Base-by-base conservation (phyloP, 1,284 basidiomycete genomes). In the Kwoniella shivajii region DNA sequence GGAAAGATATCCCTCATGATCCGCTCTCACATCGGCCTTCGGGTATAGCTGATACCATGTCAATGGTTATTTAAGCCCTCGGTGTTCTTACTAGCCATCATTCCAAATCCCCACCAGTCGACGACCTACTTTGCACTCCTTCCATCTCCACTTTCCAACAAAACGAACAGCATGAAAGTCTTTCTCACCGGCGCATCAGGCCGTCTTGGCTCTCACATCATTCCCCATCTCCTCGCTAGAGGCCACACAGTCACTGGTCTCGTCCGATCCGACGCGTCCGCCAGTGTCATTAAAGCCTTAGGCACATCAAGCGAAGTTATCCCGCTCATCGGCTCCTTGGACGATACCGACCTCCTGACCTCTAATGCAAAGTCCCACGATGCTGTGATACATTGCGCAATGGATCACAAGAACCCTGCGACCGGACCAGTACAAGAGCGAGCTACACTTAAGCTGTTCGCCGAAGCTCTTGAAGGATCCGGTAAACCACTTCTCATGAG, bases 181-280 rank as follows among this genome's bases (percentile, higher is more conserved):
- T 70, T 73, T 43, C 41, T 71, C 47, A 72, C 71, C 16, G 67
- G 71, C 30, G 71, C 61, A 11, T 55, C 63, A 1, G 72, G 72
- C 13, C 62, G 47, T 18, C 54, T 69, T 43, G 73, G 72, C 24
- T 34, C 55, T 2, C 43, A 47, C 18, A 34, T 73, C 44, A 44
- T 60, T 41, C 37, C 51, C 9, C 38, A 63, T 3, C 67, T 75
- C 37, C 18, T 67, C 39, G 30, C 54, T 0, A 14, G 59, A 7
- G 72, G 71, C 3, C 67, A 72, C 47, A 41, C 41, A 6, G 62
- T 75, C 26, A 34, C 55, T 36, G 70, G 60, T 20, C 56, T 73
- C 30, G 65, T 65, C 3, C 65, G 69, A 22, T 65, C 59, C 13
- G 54, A 58, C 13, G 56, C 56, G 1, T 47, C 60, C 2, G 42